phyloP scores from a whole-genome alignment of 805 yeast species.

The Peterozyma xylosa region DNA sequence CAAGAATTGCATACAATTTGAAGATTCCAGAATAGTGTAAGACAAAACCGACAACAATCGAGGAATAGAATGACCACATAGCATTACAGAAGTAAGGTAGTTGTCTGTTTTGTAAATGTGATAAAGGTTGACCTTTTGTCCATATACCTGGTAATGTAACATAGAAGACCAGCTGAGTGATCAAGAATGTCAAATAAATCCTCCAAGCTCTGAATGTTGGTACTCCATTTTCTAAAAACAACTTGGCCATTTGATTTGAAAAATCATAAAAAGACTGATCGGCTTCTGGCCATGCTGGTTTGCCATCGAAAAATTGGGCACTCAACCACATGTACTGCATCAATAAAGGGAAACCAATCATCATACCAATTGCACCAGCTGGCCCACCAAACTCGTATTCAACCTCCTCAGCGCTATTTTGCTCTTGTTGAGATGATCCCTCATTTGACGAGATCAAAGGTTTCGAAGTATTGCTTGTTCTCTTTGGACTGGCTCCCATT shows the following conservation, averaged over 20 bases:
- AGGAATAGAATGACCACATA: slow-evolving; percentile 69
- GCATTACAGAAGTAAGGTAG: slow-evolving; percentile 94
- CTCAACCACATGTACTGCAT: slow-evolving; percentile 98
- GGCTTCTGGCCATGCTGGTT: slow-evolving; percentile 58
- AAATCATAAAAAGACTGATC: slow-evolving; percentile 50
- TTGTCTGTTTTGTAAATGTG: slow-evolving; percentile 71
- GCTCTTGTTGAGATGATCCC: too few relatives aligned
- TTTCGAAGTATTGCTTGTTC: too few relatives aligned
- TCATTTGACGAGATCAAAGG: too few relatives aligned
- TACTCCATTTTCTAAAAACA: slow-evolving; percentile 43
- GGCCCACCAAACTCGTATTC: slow-evolving; percentile 95
- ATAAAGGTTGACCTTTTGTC: slow-evolving; percentile 91
- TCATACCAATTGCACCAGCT: slow-evolving; percentile 83
- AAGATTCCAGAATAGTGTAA: slow-evolving; percentile 73
- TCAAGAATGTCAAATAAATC: slow-evolving; percentile 63
- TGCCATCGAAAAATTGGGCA: slow-evolving; percentile 72
- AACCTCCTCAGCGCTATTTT: slow-evolving; percentile 30
- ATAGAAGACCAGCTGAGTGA: slow-evolving; percentile 66
- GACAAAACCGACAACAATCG: slow-evolving; percentile 46
- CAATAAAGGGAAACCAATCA: slow-evolving; percentile 82
- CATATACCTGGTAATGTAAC: slow-evolving; percentile 86
- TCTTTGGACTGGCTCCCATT: too few relatives aligned
- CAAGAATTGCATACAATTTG: slow-evolving; percentile 68
- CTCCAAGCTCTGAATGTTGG: slow-evolving; percentile 60
- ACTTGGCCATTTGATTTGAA: slow-evolving; percentile 31